phyloP scores from a whole-genome alignment of 495 filamentous ascomycete genomes.

The Penicillium cataractarum region DNA sequence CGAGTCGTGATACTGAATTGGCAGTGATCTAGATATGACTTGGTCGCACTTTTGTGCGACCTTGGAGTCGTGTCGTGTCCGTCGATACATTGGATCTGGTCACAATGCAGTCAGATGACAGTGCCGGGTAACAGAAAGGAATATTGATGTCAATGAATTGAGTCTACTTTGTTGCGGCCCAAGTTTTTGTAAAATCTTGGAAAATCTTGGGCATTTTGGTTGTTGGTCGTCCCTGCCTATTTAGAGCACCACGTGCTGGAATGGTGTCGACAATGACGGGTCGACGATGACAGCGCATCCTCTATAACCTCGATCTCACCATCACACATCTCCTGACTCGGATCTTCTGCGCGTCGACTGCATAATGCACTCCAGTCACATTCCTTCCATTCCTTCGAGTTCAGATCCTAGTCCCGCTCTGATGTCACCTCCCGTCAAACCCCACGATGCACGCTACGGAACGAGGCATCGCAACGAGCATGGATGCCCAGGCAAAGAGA shows the following conservation, averaged over 20 bases:
- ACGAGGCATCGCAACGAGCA: conserved; percentile 3
- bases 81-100: neutral
- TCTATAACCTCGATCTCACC: neutral
- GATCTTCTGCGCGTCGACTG: neutral
- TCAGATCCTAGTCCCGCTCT: neutral
- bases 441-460: neutral
- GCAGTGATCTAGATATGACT: neutral
- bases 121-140: neutral
- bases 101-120: neutral
- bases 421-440: conserved; percentile 1
- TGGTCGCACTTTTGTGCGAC: neutral
- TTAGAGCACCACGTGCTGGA: neutral
- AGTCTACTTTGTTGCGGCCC: neutral
- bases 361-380: conserved; percentile 1
- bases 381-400: neutral
- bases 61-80: neutral
- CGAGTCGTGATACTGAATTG: neutral
- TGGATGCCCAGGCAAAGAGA: conserved; percentile 12
- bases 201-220: neutral
- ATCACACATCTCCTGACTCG: conserved; percentile 5
- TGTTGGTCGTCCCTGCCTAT: neutral
- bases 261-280: neutral
- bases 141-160: neutral
- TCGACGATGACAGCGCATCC: neutral
- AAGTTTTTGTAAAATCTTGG: neutral